Evolutionary conservation across 2,329 filamentous ascomycete genomes (phyloP).

Genomic region (Arthrobotrys conoides): DNA sequence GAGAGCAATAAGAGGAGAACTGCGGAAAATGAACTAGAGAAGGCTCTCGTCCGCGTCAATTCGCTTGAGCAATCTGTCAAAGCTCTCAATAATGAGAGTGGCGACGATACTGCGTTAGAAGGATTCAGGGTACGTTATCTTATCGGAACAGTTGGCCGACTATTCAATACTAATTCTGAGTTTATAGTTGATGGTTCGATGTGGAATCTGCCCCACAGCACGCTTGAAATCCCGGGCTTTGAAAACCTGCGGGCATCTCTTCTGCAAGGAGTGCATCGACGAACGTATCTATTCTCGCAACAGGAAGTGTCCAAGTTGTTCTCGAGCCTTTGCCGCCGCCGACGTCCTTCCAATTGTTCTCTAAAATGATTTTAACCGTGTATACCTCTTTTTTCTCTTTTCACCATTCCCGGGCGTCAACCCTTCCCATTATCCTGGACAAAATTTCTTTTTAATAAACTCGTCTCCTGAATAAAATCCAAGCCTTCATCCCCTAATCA

Average conservation of each 20-base stretch:
- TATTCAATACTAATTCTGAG: constrained; percentile 65
- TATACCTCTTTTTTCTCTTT: constrained; percentile 4
- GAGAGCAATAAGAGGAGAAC: constrained; percentile 76
- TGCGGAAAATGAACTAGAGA: constrained; percentile 81
- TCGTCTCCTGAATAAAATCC: constrained; percentile 8
- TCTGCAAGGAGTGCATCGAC: constrained; percentile 91
- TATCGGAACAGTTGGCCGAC: not conserved
- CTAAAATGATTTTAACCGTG: constrained; percentile 10
- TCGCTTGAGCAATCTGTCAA: constrained; percentile 86
- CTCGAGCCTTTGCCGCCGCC: constrained; percentile 88
- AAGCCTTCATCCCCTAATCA: constrained; percentile 1
- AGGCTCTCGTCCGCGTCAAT: constrained; percentile 81
- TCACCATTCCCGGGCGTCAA: not conserved
- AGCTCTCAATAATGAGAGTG: constrained; percentile 81
- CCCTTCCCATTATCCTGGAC: constrained; percentile 1
- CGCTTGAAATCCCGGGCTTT: constrained; percentile 90
- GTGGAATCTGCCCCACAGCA: constrained; percentile 90
- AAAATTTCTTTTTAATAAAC: constrained; percentile 40
- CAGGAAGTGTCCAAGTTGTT: constrained; percentile 95
- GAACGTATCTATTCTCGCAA: constrained; percentile 89
- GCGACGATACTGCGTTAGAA: constrained; percentile 64
- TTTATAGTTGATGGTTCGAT: constrained; percentile 80
- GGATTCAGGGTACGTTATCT: constrained; percentile 77
- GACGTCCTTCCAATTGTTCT: constrained; percentile 79
- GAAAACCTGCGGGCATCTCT: constrained; percentile 94